phyloP scores from a whole-genome alignment of 768 basidiomycete species.

The Clitopilus passeckerianus region DNA sequence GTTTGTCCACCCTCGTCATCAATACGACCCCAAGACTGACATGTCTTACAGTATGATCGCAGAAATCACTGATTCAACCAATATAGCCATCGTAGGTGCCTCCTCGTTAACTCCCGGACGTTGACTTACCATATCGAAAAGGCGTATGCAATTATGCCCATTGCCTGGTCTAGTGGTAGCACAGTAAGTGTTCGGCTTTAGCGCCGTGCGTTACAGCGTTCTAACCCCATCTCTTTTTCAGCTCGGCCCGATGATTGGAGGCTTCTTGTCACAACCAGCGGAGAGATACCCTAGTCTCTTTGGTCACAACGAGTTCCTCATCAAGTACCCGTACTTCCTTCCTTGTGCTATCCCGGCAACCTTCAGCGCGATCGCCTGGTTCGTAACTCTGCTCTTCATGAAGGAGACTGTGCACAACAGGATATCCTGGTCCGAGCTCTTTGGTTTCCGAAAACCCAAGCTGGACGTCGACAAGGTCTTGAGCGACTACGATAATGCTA shows the following conservation, averaged over 20 bases:
- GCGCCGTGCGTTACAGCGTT: neutral
- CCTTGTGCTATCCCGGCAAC: conserved; percentile 62
- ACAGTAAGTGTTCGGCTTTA: conserved; percentile 22
- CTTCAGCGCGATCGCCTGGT: conserved; percentile 48
- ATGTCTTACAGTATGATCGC: conserved; percentile 72
- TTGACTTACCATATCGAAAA: conserved; percentile 10
- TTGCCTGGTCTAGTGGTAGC: conserved; percentile 36
- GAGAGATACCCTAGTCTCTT: conserved; percentile 45
- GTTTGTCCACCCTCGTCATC: conserved; percentile 8
- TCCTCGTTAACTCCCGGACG: neutral
- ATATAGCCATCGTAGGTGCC: conserved; percentile 47
- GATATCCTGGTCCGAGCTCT: conserved; percentile 15
- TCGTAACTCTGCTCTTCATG: conserved; percentile 47
- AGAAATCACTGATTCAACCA: conserved; percentile 69
- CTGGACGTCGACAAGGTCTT: neutral
- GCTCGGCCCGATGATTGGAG: conserved; percentile 55
- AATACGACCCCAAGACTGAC: too few relatives aligned
- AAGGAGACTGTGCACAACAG: conserved; percentile 40
- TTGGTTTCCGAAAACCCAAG: conserved; percentile 15
- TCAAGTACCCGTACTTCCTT: conserved; percentile 55
- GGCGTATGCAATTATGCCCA: conserved; percentile 66
- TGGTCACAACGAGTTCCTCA: conserved; percentile 36
- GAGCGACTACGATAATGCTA: neutral
- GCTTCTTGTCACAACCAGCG: conserved; percentile 43
- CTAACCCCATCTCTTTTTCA: conserved; percentile 6